These are phyloP conservation scores for Lotmaria passim DNA, from an alignment of 208 protist species.

Conservation along the genomic window DNA sequence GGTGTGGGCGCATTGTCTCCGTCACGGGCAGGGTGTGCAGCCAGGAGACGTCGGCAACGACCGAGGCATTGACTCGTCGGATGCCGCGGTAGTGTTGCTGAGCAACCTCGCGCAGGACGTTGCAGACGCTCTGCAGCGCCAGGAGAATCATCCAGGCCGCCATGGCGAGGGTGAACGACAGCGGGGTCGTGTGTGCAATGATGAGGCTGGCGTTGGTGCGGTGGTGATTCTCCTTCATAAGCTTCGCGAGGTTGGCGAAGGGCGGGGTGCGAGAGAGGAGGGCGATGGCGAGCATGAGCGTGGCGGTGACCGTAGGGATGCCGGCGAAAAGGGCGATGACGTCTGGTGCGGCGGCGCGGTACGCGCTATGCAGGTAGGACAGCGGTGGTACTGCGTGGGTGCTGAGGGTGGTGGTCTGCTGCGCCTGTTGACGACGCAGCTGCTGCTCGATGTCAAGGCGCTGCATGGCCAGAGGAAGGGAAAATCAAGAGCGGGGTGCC, in stretches of 20 bases:
- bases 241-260: slow-evolving; percentile 10
- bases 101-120: slow-evolving; percentile 31
- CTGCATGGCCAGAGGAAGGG: slow-evolving; percentile 17
- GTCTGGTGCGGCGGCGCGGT: slow-evolving; percentile 11
- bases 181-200: not conserved
- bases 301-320: slow-evolving; percentile 10
- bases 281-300: slow-evolving; percentile 8
- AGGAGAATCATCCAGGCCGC: slow-evolving; percentile 30
- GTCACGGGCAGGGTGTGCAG: slow-evolving; percentile 24
- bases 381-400: slow-evolving; percentile 14
- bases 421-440: slow-evolving; percentile 35
- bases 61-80: slow-evolving; percentile 11
- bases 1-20: slow-evolving; percentile 1
- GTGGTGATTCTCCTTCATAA: slow-evolving; percentile 12
- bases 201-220: slow-evolving; percentile 24
- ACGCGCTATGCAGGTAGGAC: slow-evolving; percentile 24
- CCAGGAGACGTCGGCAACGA: slow-evolving; percentile 11
- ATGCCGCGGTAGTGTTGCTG: slow-evolving; percentile 30
- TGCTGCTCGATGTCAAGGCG: slow-evolving; percentile 58
- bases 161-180: slow-evolving; percentile 23
- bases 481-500: slow-evolving; percentile 2
- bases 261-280: slow-evolving; percentile 7
- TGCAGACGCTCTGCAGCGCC: slow-evolving; percentile 22
- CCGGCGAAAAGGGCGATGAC: slow-evolving; percentile 19
- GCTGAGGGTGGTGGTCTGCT: slow-evolving; percentile 16